Evolutionary conservation across 2,329 filamentous ascomycete species (phyloP), one percentile per base, ranked within the genome.

Genomic region (Aspergillus fijiensis): DNA sequence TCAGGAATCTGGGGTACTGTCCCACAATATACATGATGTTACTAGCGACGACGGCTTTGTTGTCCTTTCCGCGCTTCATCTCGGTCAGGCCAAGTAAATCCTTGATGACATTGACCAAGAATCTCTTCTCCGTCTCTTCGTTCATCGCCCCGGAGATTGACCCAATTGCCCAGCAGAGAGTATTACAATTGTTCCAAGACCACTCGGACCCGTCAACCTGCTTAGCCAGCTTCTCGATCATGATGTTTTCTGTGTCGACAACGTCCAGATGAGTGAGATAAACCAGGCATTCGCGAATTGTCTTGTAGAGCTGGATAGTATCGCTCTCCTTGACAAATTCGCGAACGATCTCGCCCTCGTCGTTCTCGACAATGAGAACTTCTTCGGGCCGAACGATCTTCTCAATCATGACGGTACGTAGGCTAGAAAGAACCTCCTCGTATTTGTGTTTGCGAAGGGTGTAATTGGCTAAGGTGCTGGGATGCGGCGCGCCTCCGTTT

Each of bases 11-110:
- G 42, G 95, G 95, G 74, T 99, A 99, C 74, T 99, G 95, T 60
- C 95, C 95, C 63, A 99, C 95, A 79, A 99, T 99, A 76, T 99
- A 99, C 95, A 99, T 99, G 72, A 99, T 99, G 80, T 99, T 99
- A 80, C 92, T 96, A 64, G 95, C 95, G 47, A 99, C 95, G 10
- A 99, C 95, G 12, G 95, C 95, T 77, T 99, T 99, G 85, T 99
- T 99, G 81, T 99, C 95, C 73, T 99, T 99, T 64, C 95, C 95
- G 57, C 96, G 91, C 82, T 99, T 99, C 93, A 97, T 97, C 77
- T 99, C 95, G 0, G 95, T 99, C 58, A 99, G 82, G 1, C 95
- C 96, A 29, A 99, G 87, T 7, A 99, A 86, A 72, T 99, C 95
- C 80, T 99, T 99, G 70, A 99, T 99, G 58, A 99, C 96, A 0